Conservation (phyloP, 2,329 filamentous ascomycete genomes). For the Pseudogymnoascus sp. region DNA sequence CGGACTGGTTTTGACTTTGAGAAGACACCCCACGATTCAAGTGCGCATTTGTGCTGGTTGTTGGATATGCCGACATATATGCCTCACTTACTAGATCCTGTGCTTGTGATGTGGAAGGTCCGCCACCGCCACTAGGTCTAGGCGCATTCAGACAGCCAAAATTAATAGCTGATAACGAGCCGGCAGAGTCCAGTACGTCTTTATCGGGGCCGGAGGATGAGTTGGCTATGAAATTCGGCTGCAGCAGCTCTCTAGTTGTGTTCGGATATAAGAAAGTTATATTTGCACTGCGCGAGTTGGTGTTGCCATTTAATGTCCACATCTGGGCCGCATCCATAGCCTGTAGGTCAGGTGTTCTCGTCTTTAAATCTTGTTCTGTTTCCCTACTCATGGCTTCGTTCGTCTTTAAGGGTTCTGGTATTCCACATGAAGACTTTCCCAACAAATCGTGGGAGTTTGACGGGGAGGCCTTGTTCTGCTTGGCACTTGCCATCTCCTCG, state of each 20-base stretch:
- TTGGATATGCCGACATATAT: neutral
- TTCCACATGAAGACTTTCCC: neutral
- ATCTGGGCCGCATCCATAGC: neutral
- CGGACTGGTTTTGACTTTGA: neutral
- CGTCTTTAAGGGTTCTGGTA: neutral
- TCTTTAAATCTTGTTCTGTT: neutral
- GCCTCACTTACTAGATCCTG: neutral
- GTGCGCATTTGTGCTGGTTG: neutral
- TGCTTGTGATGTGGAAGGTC: neutral
- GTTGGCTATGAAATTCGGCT: neutral
- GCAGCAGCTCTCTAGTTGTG: slow-evolving; percentile 17
- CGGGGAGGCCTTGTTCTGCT: slow-evolving; percentile 27
- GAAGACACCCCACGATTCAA: neutral
- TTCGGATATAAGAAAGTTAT: slow-evolving; percentile 65
- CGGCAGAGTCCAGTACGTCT: neutral
- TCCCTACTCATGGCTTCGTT: neutral
- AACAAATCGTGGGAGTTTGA: neutral
- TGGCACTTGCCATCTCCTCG: slow-evolving; percentile 72
- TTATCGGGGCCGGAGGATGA: neutral
- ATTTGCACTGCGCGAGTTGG: slow-evolving; percentile 77
- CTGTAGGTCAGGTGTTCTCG: neutral
- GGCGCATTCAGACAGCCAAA: neutral
- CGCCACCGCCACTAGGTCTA: neutral
- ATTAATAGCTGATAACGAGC: neutral
- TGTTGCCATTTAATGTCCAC: slow-evolving; percentile 78